Conservation (phyloP, 1,139 yeast genomes). For the Petasospora rhodanensis region DNA sequence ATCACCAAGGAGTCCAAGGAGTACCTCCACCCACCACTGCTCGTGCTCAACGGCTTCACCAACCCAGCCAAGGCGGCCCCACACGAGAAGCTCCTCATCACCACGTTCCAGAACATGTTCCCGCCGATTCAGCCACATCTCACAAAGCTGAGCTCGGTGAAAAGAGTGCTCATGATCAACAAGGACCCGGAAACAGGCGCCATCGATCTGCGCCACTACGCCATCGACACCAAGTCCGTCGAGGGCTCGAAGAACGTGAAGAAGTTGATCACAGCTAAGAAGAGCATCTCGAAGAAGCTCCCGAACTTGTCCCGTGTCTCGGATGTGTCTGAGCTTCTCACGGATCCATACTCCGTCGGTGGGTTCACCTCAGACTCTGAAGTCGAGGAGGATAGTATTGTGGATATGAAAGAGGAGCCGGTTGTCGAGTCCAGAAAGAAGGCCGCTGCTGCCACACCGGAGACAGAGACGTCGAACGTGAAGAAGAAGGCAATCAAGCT, state of each 20-base stretch:
- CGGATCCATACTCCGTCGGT: slow-evolving; percentile 78
- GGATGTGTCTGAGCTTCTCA: slow-evolving; percentile 79
- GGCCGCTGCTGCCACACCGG: slow-evolving; percentile 20
- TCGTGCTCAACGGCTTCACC: slow-evolving; percentile 86
- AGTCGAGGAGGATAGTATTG: slow-evolving; percentile 86
- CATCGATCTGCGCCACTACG: slow-evolving; percentile 85
- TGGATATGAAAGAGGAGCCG: slow-evolving; percentile 49
- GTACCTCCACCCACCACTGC: slow-evolving; percentile 74
- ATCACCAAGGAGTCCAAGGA: slow-evolving; percentile 60
- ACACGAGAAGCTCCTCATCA: slow-evolving; percentile 78
- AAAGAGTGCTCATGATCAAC: slow-evolving; percentile 80
- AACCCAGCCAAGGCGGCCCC: slow-evolving; percentile 50
- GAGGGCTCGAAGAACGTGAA: slow-evolving; percentile 80
- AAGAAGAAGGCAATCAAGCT: slow-evolving; percentile 87
- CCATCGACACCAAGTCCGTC: slow-evolving; percentile 81
- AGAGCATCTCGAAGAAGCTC: slow-evolving; percentile 55
- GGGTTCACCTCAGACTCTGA: slow-evolving; percentile 90
- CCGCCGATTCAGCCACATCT: slow-evolving; percentile 86
- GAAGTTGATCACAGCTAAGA: slow-evolving; percentile 65
- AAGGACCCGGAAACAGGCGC: slow-evolving; percentile 65
- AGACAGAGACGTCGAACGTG: slow-evolving; percentile 27
- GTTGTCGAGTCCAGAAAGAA: slow-evolving; percentile 9
- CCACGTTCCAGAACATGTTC: slow-evolving; percentile 92
- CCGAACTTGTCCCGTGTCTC: slow-evolving; percentile 67
- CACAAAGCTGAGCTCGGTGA: slow-evolving; percentile 69